Evolutionary conservation across 331 rosid genomes (phyloP).

Genomic region (Prunus yedoensis): DNA sequence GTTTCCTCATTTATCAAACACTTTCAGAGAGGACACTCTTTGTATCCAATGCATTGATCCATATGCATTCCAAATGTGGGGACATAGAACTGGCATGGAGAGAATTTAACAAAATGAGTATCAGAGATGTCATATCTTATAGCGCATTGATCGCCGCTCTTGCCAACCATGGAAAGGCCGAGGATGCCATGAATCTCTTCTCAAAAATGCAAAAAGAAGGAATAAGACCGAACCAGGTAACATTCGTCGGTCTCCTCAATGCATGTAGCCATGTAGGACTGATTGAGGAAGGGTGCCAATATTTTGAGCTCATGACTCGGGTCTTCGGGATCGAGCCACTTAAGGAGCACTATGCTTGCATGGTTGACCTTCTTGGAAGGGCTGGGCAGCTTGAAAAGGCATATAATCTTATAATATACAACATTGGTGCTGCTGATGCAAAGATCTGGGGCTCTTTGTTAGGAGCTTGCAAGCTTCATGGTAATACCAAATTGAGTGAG

Average conservation of each 20-base stretch:
- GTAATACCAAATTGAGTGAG: constrained; percentile 59
- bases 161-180: constrained; percentile 62
- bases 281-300: constrained; percentile 53
- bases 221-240: constrained; percentile 58
- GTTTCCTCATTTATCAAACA: constrained; percentile 4
- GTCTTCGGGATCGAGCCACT: constrained; percentile 49
- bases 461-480: constrained; percentile 69
- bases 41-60: constrained; percentile 64
- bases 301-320: constrained; percentile 54
- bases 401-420: constrained; percentile 37
- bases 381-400: constrained; percentile 65
- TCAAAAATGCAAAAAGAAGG: constrained; percentile 59
- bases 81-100: constrained; percentile 44
- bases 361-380: constrained; percentile 74
- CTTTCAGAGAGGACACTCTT: constrained; percentile 49
- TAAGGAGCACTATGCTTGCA: constrained; percentile 66
- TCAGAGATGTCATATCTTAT: constrained; percentile 57
- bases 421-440: constrained; percentile 40
- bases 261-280: constrained; percentile 69
- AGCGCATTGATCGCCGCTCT: constrained; percentile 52
- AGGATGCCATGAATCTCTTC: constrained; percentile 54
- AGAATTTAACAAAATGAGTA: constrained; percentile 52
- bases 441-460: constrained; percentile 64
- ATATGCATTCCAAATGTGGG: constrained; percentile 74
- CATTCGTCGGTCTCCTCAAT: constrained; percentile 58